phyloP scores from a whole-genome alignment of 108 stramenopile species.

The Cyclostephanos tholiformis region DNA sequence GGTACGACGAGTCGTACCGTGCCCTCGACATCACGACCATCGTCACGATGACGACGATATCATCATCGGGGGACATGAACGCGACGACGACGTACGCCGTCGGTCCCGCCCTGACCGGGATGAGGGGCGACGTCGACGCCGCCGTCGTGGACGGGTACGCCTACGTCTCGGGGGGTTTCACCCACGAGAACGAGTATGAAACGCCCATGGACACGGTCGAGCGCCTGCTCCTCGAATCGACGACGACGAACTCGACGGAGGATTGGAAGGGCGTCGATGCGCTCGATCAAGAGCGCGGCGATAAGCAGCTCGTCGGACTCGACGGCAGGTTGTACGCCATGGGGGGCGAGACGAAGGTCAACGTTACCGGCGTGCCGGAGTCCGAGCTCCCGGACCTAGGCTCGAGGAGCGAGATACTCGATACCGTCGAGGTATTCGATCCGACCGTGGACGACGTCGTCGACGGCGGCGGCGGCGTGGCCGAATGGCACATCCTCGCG shows the following conservation, averaged over 20 bases:
- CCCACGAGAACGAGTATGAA: constrained; percentile 55
- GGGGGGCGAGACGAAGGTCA: constrained; percentile 65
- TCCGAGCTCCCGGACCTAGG: constrained; percentile 36
- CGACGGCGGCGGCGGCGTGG: constrained; percentile 5
- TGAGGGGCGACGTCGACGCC: neutral
- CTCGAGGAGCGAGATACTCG: constrained; percentile 30
- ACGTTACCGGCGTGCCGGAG: constrained; percentile 33
- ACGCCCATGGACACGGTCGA: constrained; percentile 54
- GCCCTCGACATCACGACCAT: constrained; percentile 34
- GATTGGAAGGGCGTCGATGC: constrained; percentile 27
- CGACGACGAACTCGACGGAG: neutral
- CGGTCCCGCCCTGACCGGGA: neutral
- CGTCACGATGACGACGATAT: constrained; percentile 19
- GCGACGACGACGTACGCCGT: neutral
- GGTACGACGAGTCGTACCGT: constrained; percentile 57
- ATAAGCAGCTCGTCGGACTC: constrained; percentile 60
- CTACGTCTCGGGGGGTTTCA: constrained; percentile 69
- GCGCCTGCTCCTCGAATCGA: constrained; percentile 31
- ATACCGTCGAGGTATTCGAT: constrained; percentile 61
- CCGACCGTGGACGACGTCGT: constrained; percentile 6
- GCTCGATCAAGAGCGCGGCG: constrained; percentile 55
- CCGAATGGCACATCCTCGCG: constrained; percentile 47
- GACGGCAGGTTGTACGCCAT: constrained; percentile 62
- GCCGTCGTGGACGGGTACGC: constrained; percentile 26
- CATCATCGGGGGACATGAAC: no score